A percentile compares a stretch with the other conserved stretches of the same genome.
Conservation (phyloP, 2,329 filamentous ascomycete genomes). For the Coniochaeta sp. region DNA sequence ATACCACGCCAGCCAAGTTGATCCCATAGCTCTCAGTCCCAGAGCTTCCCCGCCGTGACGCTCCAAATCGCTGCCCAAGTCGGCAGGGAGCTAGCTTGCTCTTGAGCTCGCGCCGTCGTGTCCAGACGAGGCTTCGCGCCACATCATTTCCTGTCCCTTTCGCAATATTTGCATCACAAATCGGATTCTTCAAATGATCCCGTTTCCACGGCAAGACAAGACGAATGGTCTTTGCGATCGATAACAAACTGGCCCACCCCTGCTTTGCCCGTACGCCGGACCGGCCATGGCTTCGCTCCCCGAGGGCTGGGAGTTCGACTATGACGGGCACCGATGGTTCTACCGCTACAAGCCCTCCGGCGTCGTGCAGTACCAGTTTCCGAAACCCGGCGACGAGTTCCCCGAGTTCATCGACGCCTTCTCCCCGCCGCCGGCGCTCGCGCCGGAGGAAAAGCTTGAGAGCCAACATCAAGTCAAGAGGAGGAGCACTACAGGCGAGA, state of each 20-base stretch:
- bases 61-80: neutral
- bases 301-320: constrained; percentile 50
- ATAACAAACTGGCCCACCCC: neutral
- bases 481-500: constrained; percentile 15
- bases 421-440: constrained; percentile 29
- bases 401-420: constrained; percentile 38
- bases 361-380: constrained; percentile 49
- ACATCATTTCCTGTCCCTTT: neutral
- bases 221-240: neutral
- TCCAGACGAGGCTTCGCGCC: neutral
- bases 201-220: neutral
- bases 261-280: neutral
- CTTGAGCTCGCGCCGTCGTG: neutral
- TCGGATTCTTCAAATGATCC: neutral
- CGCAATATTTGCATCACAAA: neutral
- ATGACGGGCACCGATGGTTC: constrained; percentile 51
- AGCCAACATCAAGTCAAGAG: constrained; percentile 42
- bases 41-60: neutral
- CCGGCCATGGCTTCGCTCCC: constrained; percentile 35
- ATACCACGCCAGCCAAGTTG: neutral
- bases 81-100: neutral
- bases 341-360: constrained; percentile 49
- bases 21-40: neutral
- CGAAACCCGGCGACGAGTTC: constrained; percentile 50
- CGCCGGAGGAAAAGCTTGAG: constrained; percentile 47